These are phyloP conservation scores for Collybia mongolica DNA, from an alignment of 768 basidiomycete genomes.

Conservation along the genomic window DNA sequence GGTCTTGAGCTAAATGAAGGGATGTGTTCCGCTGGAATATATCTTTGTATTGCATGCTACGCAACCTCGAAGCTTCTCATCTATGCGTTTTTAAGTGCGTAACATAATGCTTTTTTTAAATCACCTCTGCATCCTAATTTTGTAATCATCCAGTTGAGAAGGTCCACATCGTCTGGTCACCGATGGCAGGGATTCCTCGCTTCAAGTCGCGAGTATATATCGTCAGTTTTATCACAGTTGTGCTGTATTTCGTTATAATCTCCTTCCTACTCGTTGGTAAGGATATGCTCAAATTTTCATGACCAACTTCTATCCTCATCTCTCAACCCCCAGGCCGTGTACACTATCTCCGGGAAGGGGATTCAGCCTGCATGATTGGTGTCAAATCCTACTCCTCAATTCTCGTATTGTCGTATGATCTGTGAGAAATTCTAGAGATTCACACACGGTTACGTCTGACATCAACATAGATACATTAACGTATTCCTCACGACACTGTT, in stretches of 20 bases:
- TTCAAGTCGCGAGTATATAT: slow-evolving; percentile 41
- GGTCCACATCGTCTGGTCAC: slow-evolving; percentile 45
- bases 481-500: slow-evolving; percentile 37
- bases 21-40: slow-evolving; percentile 41
- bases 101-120: neutral
- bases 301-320: neutral
- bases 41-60: slow-evolving; percentile 42
- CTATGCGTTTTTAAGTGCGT: slow-evolving; percentile 34
- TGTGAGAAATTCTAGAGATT: slow-evolving; percentile 25
- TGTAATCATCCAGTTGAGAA: slow-evolving; percentile 33
- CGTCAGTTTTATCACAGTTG: slow-evolving; percentile 32
- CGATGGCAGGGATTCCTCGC: slow-evolving; percentile 27
- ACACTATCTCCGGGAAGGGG: slow-evolving; percentile 26
- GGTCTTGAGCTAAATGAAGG: slow-evolving; percentile 35
- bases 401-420: slow-evolving; percentile 44
- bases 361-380: slow-evolving; percentile 47
- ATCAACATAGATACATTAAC: slow-evolving; percentile 4
- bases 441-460: neutral
- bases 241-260: slow-evolving; percentile 37
- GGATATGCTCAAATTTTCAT: slow-evolving; percentile 5
- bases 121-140: neutral
- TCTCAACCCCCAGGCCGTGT: slow-evolving; percentile 28
- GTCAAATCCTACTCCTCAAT: slow-evolving; percentile 41
- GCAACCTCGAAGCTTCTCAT: slow-evolving; percentile 36
- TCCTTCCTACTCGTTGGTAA: slow-evolving; percentile 36